Conservation (phyloP, 441 rosid genomes). For the Mallotus repandus region DNA sequence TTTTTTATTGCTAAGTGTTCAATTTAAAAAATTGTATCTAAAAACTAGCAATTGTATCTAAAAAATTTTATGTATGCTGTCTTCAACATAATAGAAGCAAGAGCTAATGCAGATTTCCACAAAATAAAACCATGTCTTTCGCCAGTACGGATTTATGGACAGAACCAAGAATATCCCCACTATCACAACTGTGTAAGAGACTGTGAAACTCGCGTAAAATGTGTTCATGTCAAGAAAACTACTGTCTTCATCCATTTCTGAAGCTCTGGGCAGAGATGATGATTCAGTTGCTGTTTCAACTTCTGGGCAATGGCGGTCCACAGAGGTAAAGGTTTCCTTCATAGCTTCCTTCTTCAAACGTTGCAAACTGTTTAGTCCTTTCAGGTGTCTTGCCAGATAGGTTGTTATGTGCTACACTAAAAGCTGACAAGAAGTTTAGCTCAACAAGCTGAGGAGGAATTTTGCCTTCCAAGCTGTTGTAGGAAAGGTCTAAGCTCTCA, state of each 20-base stretch:
- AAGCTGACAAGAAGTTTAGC: not conserved
- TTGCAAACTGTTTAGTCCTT: slow-evolving; percentile 21
- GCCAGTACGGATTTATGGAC: not conserved
- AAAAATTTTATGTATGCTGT: not conserved
- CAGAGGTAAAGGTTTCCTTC: slow-evolving; percentile 29
- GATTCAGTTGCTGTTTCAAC: not conserved
- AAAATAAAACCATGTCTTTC: not conserved
- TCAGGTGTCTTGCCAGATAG: slow-evolving; percentile 27
- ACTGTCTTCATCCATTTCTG: not conserved
- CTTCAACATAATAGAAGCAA: not conserved
- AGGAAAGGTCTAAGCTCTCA: slow-evolving; percentile 6
- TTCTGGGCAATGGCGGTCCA: slow-evolving; percentile 26
- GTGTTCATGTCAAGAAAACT: not conserved
- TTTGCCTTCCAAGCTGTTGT: not conserved
- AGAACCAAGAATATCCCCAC: not conserved
- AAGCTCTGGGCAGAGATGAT: not conserved
- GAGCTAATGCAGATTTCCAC: not conserved
- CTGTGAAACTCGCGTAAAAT: not conserved
- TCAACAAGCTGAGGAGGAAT: slow-evolving; percentile 3
- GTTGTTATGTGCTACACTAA: slow-evolving; percentile 34
- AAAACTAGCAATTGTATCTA: no score
- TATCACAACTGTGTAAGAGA: not conserved
- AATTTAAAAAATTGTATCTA: no score
- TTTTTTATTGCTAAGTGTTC: no score
- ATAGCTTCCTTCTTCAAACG: slow-evolving; percentile 8